Base-by-base conservation (phyloP, 2,329 filamentous ascomycete species). In the Calycina herbarum region DNA sequence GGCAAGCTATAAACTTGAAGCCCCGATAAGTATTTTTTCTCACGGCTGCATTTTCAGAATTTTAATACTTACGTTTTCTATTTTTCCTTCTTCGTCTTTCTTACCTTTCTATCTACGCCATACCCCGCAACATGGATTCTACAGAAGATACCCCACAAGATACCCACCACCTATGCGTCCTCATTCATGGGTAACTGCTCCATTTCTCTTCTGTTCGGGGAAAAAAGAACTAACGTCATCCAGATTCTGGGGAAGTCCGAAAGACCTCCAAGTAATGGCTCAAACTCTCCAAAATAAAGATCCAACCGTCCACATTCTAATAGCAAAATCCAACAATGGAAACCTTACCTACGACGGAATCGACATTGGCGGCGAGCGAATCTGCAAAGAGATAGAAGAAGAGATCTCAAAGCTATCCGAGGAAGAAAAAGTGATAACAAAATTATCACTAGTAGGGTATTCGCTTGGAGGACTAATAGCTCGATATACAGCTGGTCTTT, bases 361-460 rank as follows among this genome's bases (percentile, higher is more conserved):
- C 74, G 88, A 90, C 75, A 81, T 83, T 2, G 86, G 88, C 69
- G 88, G 87, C 72, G 88, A 90, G 79, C 83, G 88, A 59, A 84
- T 90, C 7, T 89, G 86, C 70, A 79, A 82, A 66, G 88, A 90
- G 78, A 89, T 90, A 65, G 86, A 90, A 74, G 83, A 89, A 71
- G 83, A 88, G 71, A 75, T 90, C 62, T 81, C 83, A 63, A 75
- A 77, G 56, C 83, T 88, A 61, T 82, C 85, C 59, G 79, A 79
- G 54, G 80, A 82, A 35, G 94, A 92, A 31, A 86, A 89, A 70
- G 84, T 86, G 54, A 90, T 97, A 73, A 88, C 80, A 59, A 96
- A 93, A 78, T 82, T 98, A 69, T 97, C 93, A 76, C 82, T 98
- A 48, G 85, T 94, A 56, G 94, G 94, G 54, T 97, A 98, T 77